Percentiles rank a stretch among this genome's conserved stretches.
Conservation (phyloP, 2,329 filamentous ascomycete species). For the Chalaropsis thielavioides region DNA sequence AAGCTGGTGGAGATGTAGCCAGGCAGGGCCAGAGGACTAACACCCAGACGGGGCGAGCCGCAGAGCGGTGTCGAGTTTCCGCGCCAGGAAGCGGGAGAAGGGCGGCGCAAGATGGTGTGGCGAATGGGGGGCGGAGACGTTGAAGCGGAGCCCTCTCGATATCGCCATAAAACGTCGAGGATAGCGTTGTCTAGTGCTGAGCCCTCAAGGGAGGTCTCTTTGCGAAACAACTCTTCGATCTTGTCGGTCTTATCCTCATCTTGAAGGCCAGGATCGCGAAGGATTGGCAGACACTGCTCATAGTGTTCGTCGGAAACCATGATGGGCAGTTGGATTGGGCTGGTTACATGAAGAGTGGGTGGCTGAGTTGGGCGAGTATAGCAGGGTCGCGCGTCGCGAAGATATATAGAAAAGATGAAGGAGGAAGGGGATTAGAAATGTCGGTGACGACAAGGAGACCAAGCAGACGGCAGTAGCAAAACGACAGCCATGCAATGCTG, state of each 20-base stretch:
- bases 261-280: conserved; percentile 67
- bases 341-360: background rate
- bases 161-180: conserved; percentile 79
- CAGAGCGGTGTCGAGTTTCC: conserved; percentile 63
- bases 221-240: conserved; percentile 71
- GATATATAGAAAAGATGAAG: conserved; percentile 5
- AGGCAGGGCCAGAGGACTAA: conserved; percentile 70
- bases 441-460: background rate
- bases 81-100: conserved; percentile 91
- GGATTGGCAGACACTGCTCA: conserved; percentile 76
- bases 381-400: background rate
- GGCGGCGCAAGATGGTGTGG: conserved; percentile 75
- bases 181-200: conserved; percentile 75
- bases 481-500: background rate
- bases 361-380: background rate
- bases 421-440: conserved; percentile 15
- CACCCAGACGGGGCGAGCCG: conserved; percentile 66
- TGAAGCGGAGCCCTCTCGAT: conserved; percentile 51
- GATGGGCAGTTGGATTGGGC: conserved; percentile 21
- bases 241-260: conserved; percentile 94
- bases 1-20: conserved; percentile 71
- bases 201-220: conserved; percentile 61
- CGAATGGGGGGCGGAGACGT: conserved; percentile 73
- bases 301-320: conserved; percentile 93
- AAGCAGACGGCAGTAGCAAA: background rate